Base-by-base conservation (phyloP, 441 rosid species). In the Bruguiera hainesii region DNA sequence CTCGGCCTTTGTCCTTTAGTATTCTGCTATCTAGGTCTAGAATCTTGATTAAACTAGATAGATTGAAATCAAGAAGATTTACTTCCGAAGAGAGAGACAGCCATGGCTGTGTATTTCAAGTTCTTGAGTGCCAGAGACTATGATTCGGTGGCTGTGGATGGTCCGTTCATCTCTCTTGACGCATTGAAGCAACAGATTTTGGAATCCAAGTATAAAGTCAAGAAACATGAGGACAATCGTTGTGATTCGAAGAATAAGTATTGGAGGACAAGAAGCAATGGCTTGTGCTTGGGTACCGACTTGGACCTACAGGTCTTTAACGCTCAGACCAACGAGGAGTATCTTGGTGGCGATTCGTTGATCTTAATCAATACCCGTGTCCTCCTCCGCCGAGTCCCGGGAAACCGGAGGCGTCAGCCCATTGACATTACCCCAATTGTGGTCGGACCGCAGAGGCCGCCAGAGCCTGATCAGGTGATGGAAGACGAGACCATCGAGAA, bases 41-140 rank as follows among this genome's bases (percentile, higher is more conserved):
- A 35, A 35, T 35, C 13, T 35, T 35, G 42, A 35, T 35, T 35
- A 35, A 35, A 35, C 42, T 2, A 35, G 42, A 7, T 33, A 6
- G 37, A 31, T 33, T 33, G 37, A 33, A 6, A 6, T 33, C 7
- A 33, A 33, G 37, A 33, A 33, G 9, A 33, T 33, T 33, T 33
- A 33, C 37, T 33, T 33, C 37, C 9, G 37, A 11, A 37, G 19
- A 18, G 4, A 20, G 60, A 63, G 65, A 68, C 58, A 80, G 62
- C 72, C 69, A 95, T 95, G 99, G 96, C 99, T 74, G 96, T 95
- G 42, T 90, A 92, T 89, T 95, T 90, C 87, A 95, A 95, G 80
- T 95, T 92, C 83, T 90, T 92, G 93, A 92, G 98, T 89, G 99
- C 99, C 68, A 85, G 83, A 90, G 98, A 85, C 78, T 95, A 84